Percentiles rank a stretch among this genome's conserved stretches.
Evolutionary conservation across 2,329 filamentous ascomycete species (phyloP).

Genomic region (Ceratocystis papillata): DNA sequence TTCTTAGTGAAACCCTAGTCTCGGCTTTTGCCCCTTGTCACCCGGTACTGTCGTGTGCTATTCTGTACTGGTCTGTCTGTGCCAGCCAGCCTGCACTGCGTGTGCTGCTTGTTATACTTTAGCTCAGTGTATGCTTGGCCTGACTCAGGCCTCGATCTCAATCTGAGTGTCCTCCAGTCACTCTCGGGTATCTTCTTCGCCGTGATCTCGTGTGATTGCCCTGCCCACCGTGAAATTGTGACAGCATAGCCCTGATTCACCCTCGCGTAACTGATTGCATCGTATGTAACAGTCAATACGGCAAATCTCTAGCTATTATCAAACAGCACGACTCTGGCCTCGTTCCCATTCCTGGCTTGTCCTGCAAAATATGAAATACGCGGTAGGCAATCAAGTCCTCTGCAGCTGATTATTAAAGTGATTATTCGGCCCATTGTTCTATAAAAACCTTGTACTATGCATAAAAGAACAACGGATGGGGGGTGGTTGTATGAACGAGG

Average conservation of each 20-base stretch:
- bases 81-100: neutral
- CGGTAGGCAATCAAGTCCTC: neutral
- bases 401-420: neutral
- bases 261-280: conserved; percentile 1
- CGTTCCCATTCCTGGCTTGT: neutral
- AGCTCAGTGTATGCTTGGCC: neutral
- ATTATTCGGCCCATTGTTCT: neutral
- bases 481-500: neutral
- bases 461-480: neutral
- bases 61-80: neutral
- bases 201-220: neutral
- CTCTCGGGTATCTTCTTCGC: neutral
- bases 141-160: neutral
- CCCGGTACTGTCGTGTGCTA: neutral
- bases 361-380: neutral
- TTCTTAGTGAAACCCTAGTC: neutral
- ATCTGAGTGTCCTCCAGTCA: neutral
- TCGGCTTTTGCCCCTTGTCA: conserved; percentile 12
- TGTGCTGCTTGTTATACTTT: neutral
- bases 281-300: neutral
- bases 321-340: neutral
- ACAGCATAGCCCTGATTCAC: neutral
- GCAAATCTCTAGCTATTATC: neutral
- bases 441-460: neutral
- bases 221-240: neutral